These are phyloP conservation scores for Cystofilobasidium ferigula DNA, from an alignment of 768 basidiomycete genomes.

Conservation along the genomic window DNA sequence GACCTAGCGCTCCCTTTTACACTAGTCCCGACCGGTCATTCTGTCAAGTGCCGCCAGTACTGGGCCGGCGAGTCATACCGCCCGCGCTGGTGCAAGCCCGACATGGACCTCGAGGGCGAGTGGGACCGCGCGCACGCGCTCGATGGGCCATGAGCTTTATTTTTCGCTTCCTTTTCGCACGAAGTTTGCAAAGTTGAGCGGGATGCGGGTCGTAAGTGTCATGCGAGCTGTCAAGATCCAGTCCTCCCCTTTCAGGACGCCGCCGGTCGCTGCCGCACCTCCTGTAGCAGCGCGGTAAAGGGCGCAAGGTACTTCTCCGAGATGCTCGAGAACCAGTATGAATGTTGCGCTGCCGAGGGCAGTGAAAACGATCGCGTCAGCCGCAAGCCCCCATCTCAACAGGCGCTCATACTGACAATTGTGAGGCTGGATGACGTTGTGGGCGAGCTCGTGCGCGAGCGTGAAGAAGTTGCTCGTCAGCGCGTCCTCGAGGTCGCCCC, in stretches of 20 bases:
- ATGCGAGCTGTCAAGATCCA: too few relatives aligned
- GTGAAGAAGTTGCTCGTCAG: slow-evolving; percentile 86
- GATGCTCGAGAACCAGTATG: slow-evolving; percentile 87
- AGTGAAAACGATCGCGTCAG: slow-evolving; percentile 9
- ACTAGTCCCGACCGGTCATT: neutral
- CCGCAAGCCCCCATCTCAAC: slow-evolving; percentile 1
- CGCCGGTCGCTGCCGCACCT: neutral
- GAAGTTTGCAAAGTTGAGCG: too few relatives aligned
- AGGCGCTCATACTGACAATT: slow-evolving; percentile 52
- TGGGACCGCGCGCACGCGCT: slow-evolving; percentile 1
- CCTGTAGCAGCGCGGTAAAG: neutral
- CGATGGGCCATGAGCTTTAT: neutral
- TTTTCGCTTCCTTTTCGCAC: neutral
- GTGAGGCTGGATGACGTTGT: slow-evolving; percentile 64
- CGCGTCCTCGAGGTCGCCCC: slow-evolving; percentile 50
- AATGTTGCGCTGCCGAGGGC: slow-evolving; percentile 67
- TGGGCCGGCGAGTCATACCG: slow-evolving; percentile 12
- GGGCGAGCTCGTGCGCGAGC: slow-evolving; percentile 43
- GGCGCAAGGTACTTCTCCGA: slow-evolving; percentile 49
- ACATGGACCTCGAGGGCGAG: slow-evolving; percentile 9
- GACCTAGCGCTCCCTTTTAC: too few relatives aligned
- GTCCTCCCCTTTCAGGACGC: too few relatives aligned
- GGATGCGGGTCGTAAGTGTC: neutral
- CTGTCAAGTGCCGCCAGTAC: slow-evolving; percentile 7
- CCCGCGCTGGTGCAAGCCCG: slow-evolving; percentile 12